Percentiles rank a stretch among this genome's conserved stretches.
These are phyloP conservation scores for Litchi chinensis DNA, from an alignment of 345 rosid species.

Conservation along the genomic window DNA sequence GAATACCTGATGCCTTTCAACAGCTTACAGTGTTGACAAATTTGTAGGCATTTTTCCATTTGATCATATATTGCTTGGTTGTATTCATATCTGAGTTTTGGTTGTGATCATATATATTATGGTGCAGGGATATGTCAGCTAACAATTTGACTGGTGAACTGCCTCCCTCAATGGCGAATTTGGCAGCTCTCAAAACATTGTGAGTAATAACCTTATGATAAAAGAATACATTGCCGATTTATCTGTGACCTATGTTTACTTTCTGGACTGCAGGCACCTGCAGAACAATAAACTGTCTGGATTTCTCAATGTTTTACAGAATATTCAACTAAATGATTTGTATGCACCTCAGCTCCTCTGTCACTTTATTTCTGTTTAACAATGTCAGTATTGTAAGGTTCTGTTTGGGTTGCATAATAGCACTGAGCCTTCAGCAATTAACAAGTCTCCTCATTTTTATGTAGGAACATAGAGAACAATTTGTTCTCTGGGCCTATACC, in stretches of 20 bases:
- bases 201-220: constrained; percentile 40
- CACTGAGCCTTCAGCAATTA: constrained; percentile 22
- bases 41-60: constrained; percentile 48
- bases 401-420: neutral
- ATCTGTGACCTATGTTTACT: neutral
- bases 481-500: constrained; percentile 92
- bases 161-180: constrained; percentile 74
- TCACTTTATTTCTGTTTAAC: neutral
- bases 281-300: constrained; percentile 83
- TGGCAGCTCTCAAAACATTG: constrained; percentile 70
- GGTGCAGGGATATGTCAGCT: constrained; percentile 73
- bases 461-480: constrained; percentile 84
- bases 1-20: constrained; percentile 76
- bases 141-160: constrained; percentile 70
- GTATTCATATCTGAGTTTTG: constrained; percentile 14
- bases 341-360: constrained; percentile 30
- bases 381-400: constrained; percentile 10
- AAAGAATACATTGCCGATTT: neutral
- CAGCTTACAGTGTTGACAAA: constrained; percentile 50
- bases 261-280: constrained; percentile 60
- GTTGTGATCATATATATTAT: constrained; percentile 22
- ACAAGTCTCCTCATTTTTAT: constrained; percentile 12
- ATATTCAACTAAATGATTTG: constrained; percentile 76
- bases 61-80: neutral
- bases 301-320: constrained; percentile 69